These are phyloP conservation scores for Fusarium anthophilum DNA, from an alignment of 2,329 filamentous ascomycete species.

Conservation along the genomic window DNA sequence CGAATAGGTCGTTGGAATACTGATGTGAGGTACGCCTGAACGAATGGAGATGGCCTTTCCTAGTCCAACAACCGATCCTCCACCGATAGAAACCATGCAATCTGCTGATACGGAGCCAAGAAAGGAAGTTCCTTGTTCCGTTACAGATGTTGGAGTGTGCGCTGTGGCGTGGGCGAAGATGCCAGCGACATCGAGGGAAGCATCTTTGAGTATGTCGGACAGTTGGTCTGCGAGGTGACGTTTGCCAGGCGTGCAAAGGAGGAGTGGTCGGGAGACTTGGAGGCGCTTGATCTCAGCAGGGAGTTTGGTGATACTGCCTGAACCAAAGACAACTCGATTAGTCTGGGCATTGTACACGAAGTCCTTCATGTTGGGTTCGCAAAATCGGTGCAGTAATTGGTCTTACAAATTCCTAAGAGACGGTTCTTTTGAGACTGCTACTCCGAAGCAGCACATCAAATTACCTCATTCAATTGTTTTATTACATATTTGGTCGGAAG, in stretches of 20 bases:
- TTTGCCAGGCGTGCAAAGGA: neutral
- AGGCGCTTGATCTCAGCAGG: neutral
- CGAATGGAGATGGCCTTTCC: neutral
- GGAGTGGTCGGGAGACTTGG: neutral
- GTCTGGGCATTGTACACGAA: neutral
- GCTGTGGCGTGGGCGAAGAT: neutral
- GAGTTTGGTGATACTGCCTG: neutral
- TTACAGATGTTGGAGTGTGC: neutral
- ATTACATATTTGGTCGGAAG: accelerated
- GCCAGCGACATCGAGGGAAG: neutral
- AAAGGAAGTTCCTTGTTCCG: neutral
- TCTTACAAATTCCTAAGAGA: accelerated
- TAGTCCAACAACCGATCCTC: neutral
- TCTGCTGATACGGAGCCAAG: neutral
- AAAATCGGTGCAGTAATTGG: accelerated
- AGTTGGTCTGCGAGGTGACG: neutral
- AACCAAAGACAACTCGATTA: neutral
- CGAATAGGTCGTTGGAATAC: neutral
- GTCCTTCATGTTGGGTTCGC: neutral
- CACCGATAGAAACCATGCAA: neutral
- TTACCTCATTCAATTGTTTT: accelerated
- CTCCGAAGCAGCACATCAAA: accelerated
- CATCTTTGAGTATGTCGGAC: neutral
- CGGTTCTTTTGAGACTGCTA: neutral
- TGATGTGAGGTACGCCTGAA: neutral